Evolutionary conservation across 768 basidiomycete species (phyloP).

Genomic region (Symmetrospora coprosmae): DNA sequence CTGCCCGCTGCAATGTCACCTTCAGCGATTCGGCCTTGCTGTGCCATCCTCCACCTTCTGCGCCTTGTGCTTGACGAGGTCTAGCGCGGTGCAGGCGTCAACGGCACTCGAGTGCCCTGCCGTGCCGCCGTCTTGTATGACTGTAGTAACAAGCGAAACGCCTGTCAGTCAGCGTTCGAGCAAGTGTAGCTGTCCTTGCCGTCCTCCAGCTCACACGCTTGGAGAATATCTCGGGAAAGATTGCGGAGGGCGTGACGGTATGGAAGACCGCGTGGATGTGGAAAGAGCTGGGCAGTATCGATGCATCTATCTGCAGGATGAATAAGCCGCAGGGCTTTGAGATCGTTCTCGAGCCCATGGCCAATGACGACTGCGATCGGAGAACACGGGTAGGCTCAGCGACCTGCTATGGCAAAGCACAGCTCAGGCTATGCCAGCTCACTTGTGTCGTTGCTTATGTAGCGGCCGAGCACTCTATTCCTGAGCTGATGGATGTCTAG

Average conservation of each 20-base stretch:
- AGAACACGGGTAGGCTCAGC: background rate
- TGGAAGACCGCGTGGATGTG: constrained; percentile 61
- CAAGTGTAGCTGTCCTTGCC: background rate
- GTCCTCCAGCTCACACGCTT: constrained; percentile 36
- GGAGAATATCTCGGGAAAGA: constrained; percentile 67
- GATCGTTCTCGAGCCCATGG: constrained; percentile 82
- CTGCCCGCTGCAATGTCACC: no score
- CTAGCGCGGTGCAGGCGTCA: constrained; percentile 8
- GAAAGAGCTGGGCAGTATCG: constrained; percentile 74
- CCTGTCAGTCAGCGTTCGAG: background rate
- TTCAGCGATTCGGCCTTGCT: no score
- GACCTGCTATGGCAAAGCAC: background rate
- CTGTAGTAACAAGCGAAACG: background rate
- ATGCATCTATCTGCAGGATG: constrained; percentile 55
- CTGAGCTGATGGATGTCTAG: constrained; percentile 56
- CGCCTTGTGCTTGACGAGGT: constrained; percentile 6
- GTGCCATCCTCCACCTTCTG: background rate
- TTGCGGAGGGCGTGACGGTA: constrained; percentile 68
- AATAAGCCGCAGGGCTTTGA: constrained; percentile 74
- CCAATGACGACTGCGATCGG: background rate
- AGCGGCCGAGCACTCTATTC: constrained; percentile 47
- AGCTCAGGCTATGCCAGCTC: background rate
- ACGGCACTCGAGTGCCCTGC: constrained; percentile 3
- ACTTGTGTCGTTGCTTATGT: constrained; percentile 45
- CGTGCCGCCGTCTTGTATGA: constrained; percentile 10